Percentiles rank a stretch among this genome's conserved stretches.
Conservation (phyloP, 2,329 filamentous ascomycete species). For the Cordyceps javanica region DNA sequence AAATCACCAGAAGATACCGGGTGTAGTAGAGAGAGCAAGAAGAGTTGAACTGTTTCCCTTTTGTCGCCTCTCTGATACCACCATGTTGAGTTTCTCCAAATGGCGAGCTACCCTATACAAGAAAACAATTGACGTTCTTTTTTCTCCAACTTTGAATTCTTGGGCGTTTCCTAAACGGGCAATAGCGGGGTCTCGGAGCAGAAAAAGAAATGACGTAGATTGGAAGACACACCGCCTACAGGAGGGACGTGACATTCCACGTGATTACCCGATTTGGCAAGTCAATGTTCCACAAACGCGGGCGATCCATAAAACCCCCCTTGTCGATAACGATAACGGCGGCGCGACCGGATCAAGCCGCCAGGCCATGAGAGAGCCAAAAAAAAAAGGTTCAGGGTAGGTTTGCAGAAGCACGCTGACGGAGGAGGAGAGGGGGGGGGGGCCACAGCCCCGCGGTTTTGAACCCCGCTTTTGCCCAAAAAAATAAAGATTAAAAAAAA, state of each 20-base stretch:
- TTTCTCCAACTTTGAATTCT: background rate
- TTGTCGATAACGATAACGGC: conserved; percentile 12
- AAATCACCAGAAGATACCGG: too few relatives aligned
- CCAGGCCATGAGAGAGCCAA: background rate
- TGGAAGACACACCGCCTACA: background rate
- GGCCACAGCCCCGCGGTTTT: background rate
- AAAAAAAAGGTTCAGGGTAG: background rate
- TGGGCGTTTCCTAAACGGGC: background rate
- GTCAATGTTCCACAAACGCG: too few relatives aligned
- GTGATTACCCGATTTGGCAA: conserved; percentile 8
- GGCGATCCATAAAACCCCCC: background rate
- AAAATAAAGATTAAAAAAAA: too few relatives aligned
- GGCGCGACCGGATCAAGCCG: conserved; percentile 9
- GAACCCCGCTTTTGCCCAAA: background rate
- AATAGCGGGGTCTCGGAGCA: background rate
- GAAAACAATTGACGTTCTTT: too few relatives aligned
- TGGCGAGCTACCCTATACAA: background rate
- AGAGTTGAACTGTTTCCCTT: too few relatives aligned
- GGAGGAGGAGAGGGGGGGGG: too few relatives aligned
- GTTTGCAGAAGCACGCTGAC: too few relatives aligned
- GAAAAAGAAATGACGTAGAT: conserved; percentile 5
- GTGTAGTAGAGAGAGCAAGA: too few relatives aligned
- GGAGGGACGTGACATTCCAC: background rate
- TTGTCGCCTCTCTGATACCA: background rate
- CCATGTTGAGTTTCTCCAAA: background rate